phyloP scores from a whole-genome alignment of 2,329 filamentous ascomycete species.

The Gremmenia infestans region DNA sequence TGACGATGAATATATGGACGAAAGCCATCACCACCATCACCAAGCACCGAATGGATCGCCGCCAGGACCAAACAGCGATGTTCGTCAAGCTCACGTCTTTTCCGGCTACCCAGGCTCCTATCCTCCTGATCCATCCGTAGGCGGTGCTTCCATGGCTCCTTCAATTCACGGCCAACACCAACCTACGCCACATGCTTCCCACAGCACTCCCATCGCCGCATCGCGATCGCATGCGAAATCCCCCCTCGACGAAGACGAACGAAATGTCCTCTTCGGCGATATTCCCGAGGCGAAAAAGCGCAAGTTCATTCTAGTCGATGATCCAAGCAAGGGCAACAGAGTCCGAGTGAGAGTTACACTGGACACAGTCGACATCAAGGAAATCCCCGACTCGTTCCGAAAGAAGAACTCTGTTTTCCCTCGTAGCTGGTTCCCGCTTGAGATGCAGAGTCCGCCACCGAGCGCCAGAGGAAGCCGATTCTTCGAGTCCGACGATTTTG shows the following conservation, averaged over 20 bases:
- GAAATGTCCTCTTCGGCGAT: constrained; percentile 76
- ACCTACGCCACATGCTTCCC: constrained; percentile 41
- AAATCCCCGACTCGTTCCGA: constrained; percentile 93
- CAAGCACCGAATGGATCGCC: constrained; percentile 52
- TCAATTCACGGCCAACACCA: constrained; percentile 43
- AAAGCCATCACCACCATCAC: constrained; percentile 63
- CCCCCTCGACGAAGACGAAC: constrained; percentile 41
- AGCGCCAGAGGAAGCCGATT: constrained; percentile 70
- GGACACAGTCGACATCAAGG: constrained; percentile 89
- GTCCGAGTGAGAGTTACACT: constrained; percentile 88
- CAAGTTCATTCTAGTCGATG: constrained; percentile 95
- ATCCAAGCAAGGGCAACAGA: constrained; percentile 72
- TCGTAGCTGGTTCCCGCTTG: constrained; percentile 83
- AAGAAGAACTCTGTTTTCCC: constrained; percentile 86
- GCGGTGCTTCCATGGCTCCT: constrained; percentile 58
- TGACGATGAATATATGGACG: constrained; percentile 58
- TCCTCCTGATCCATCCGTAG: constrained; percentile 51
- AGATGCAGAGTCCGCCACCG: constrained; percentile 83
- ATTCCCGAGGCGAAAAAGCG: constrained; percentile 86
- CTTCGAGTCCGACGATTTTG: constrained; percentile 64
- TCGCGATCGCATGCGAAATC: constrained; percentile 21
- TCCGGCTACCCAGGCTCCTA: constrained; percentile 61
- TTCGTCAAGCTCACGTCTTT: constrained; percentile 72
- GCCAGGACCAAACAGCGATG: constrained; percentile 51
- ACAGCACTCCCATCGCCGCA: constrained; percentile 34